These are phyloP conservation scores for Kluyveromyces sp. DNA, from an alignment of 1,139 yeast genomes.

Conservation along the genomic window DNA sequence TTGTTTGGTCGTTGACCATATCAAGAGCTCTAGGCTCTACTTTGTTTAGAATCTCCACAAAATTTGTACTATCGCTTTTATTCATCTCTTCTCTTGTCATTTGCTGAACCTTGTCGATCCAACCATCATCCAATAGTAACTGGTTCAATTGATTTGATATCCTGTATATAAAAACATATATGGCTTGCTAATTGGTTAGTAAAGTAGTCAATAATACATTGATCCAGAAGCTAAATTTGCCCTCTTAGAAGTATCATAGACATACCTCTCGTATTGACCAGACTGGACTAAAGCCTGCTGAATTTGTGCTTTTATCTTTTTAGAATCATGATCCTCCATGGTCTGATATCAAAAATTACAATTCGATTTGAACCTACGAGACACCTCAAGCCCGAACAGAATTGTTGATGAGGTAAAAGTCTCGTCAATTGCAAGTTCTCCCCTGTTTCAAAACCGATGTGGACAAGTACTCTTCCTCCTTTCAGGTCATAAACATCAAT, in stretches of 20 bases:
- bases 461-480: conserved; percentile 55
- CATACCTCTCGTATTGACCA: conserved; percentile 65
- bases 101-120: conserved; percentile 70
- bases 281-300: conserved; percentile 65
- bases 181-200: not conserved
- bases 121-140: conserved; percentile 67
- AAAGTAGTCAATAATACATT: not conserved
- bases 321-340: conserved; percentile 10
- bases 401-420: too few relatives aligned
- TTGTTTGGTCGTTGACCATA: conserved; percentile 59
- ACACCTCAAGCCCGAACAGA: not conserved
- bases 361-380: not conserved
- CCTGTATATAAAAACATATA: conserved; percentile 11
- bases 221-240: not conserved
- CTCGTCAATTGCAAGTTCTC: too few relatives aligned
- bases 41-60: conserved; percentile 44
- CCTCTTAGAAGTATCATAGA: not conserved
- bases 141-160: conserved; percentile 56
- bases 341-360: not conserved
- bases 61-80: conserved; percentile 37
- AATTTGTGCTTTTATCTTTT: conserved; percentile 53
- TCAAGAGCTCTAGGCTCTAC: conserved; percentile 61
- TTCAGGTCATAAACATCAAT: conserved; percentile 19
- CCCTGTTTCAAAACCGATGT: conserved; percentile 16
- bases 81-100: conserved; percentile 42